phyloP scores from a whole-genome alignment of 768 basidiomycete species.

The Tricholoma furcatifolium region DNA sequence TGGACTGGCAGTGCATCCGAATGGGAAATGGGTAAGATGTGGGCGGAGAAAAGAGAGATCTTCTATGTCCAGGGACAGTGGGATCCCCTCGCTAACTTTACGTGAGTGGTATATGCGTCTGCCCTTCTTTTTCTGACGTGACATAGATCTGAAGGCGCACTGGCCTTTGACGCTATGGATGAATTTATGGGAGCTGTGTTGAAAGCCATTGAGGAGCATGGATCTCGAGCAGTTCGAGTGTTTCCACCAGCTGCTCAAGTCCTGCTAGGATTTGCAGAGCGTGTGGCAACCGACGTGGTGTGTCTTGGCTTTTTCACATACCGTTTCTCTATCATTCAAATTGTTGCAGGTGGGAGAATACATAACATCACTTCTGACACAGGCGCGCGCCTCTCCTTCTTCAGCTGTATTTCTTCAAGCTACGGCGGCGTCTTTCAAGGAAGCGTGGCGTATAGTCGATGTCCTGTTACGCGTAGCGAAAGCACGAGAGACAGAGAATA shows the following conservation, averaged over 20 bases:
- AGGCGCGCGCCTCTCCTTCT: conserved; percentile 53
- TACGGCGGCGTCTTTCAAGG: conserved; percentile 85
- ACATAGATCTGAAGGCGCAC: conserved; percentile 49
- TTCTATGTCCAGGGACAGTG: conserved; percentile 85
- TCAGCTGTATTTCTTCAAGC: conserved; percentile 77
- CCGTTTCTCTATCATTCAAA: conserved; percentile 2
- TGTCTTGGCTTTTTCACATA: conserved; percentile 21
- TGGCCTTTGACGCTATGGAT: conserved; percentile 95
- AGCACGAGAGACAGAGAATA: conserved; percentile 21
- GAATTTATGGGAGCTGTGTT: conserved; percentile 76
- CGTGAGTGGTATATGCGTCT: conserved; percentile 42
- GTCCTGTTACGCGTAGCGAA: conserved; percentile 58
- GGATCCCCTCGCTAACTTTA: conserved; percentile 81
- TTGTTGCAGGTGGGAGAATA: conserved; percentile 82
- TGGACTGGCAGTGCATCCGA: conserved; percentile 48
- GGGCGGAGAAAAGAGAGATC: conserved; percentile 93
- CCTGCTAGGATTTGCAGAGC: conserved; percentile 77
- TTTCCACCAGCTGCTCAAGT: conserved; percentile 84
- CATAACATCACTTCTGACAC: conserved; percentile 70
- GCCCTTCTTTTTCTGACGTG: not conserved
- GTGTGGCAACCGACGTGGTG: conserved; percentile 83
- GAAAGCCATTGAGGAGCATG: conserved; percentile 66
- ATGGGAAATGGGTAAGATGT: conserved; percentile 94
- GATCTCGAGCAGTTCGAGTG: conserved; percentile 76
- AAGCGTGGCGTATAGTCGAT: conserved; percentile 86